Evolutionary conservation across 257 asterid genomes (phyloP).

Genomic region (Echium plantagineum): DNA sequence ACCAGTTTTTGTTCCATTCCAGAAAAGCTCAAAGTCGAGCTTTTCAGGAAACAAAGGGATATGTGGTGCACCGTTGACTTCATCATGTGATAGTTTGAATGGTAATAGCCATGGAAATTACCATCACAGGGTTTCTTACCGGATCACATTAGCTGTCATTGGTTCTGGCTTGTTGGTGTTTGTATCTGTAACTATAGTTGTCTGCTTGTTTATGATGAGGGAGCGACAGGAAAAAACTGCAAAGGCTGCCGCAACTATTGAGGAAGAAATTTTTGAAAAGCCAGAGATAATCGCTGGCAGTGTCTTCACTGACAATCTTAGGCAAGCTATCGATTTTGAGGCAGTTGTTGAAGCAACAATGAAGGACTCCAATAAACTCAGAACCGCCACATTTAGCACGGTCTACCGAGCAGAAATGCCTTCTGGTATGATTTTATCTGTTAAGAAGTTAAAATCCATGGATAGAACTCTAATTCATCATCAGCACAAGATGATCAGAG

Average conservation of each 20-base stretch:
- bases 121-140: slow-evolving; percentile 79
- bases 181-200: slow-evolving; percentile 58
- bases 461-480: slow-evolving; percentile 64
- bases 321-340: slow-evolving; percentile 81
- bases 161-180: slow-evolving; percentile 93
- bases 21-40: slow-evolving; percentile 74
- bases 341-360: slow-evolving; percentile 64
- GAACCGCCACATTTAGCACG: slow-evolving; percentile 71
- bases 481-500: slow-evolving; percentile 78
- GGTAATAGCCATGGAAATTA: slow-evolving; percentile 29
- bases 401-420: slow-evolving; percentile 95
- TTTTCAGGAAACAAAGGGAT: slow-evolving; percentile 74
- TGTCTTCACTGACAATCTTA: slow-evolving; percentile 67
- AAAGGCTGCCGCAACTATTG: slow-evolving; percentile 26
- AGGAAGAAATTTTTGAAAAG: slow-evolving; percentile 24
- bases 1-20: slow-evolving; percentile 73
- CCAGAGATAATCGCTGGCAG: slow-evolving; percentile 78
- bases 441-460: slow-evolving; percentile 65
- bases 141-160: slow-evolving; percentile 60
- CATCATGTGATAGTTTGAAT: slow-evolving; percentile 42
- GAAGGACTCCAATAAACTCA: slow-evolving; percentile 64
- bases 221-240: slow-evolving; percentile 80
- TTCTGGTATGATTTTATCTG: slow-evolving; percentile 73
- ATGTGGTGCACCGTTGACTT: slow-evolving; percentile 75
- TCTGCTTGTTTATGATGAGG: slow-evolving; percentile 78